Percentiles rank a stretch among this genome's conserved stretches.
These are phyloP conservation scores for Trifolium dubium DNA, from an alignment of 306 rosid genomes.

Conservation along the genomic window DNA sequence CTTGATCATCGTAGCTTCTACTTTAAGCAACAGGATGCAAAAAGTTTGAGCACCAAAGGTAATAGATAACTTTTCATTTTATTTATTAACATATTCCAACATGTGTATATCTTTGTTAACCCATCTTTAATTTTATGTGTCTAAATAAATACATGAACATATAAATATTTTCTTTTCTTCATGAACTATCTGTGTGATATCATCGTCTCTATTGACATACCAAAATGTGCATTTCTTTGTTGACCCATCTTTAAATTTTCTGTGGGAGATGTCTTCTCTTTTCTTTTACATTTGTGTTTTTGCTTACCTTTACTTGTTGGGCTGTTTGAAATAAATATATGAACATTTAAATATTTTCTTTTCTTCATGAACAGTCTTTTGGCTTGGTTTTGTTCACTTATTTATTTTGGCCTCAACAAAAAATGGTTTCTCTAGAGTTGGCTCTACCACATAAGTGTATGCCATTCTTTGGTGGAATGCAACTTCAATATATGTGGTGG, in stretches of 20 bases:
- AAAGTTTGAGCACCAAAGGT: conserved; percentile 97
- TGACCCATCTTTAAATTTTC: no score
- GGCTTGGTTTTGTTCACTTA: conserved; percentile 21
- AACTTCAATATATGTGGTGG: conserved; percentile 24
- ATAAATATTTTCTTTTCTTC: no score
- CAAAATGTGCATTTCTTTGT: no score
- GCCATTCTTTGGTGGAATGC: conserved; percentile 12
- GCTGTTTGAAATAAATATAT: neutral
- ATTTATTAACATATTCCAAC: neutral
- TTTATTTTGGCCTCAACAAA: conserved; percentile 22
- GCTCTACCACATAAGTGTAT: conserved; percentile 23
- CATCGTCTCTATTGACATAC: no score
- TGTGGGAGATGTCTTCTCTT: no score
- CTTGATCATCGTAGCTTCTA: conserved; percentile 99
- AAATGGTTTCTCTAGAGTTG: conserved; percentile 6
- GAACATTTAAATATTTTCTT: neutral
- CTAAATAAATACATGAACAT: no score
- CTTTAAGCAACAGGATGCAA: conserved; percentile 97
- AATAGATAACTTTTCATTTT: conserved; percentile 25
- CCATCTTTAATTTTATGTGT: conserved; percentile 17
- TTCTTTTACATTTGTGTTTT: no score
- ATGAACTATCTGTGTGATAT: no score
- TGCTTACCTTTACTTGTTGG: neutral
- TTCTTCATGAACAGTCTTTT: conserved; percentile 9
- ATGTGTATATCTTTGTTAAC: conserved; percentile 2